These are phyloP conservation scores for Hypoxylon sp. DNA, from an alignment of 2,329 filamentous ascomycete species.

Conservation along the genomic window DNA sequence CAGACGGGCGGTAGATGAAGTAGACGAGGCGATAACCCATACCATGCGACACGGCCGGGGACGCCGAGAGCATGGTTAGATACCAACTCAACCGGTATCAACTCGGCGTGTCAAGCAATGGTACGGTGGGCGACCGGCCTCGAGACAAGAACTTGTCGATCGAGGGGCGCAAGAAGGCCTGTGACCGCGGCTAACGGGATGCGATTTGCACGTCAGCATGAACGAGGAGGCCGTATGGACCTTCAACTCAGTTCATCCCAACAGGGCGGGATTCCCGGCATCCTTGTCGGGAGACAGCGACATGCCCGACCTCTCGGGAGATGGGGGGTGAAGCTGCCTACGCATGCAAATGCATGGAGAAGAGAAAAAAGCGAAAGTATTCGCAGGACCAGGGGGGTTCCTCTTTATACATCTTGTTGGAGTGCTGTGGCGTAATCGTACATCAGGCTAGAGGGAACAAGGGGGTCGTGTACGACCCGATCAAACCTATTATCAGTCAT, in stretches of 20 bases:
- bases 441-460: conserved; percentile 29
- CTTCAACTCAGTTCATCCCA: conserved; percentile 39
- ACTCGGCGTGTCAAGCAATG: conserved; percentile 35
- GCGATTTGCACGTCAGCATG: conserved; percentile 34
- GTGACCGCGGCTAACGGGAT: conserved; percentile 43
- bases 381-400: background rate
- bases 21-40: conserved; percentile 14
- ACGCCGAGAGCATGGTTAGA: conserved; percentile 21
- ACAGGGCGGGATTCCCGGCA: conserved; percentile 32
- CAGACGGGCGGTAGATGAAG: conserved; percentile 16
- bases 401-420: conserved; percentile 29
- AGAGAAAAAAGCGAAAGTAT: conserved; percentile 15
- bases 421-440: conserved; percentile 28
- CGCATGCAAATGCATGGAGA: conserved; percentile 44
- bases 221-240: conserved; percentile 33
- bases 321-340: conserved; percentile 51
- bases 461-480: conserved; percentile 21
- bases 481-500: conserved; percentile 29
- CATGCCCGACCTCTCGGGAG: conserved; percentile 51
- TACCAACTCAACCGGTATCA: conserved; percentile 22
- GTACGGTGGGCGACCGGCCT: conserved; percentile 9
- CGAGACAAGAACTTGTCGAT: conserved; percentile 42
- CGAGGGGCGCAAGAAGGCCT: conserved; percentile 27
- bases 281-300: conserved; percentile 48
- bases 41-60: conserved; percentile 33